Evolutionary conservation across 1,139 yeast species (phyloP).

Genomic region (Candida sp.): DNA sequence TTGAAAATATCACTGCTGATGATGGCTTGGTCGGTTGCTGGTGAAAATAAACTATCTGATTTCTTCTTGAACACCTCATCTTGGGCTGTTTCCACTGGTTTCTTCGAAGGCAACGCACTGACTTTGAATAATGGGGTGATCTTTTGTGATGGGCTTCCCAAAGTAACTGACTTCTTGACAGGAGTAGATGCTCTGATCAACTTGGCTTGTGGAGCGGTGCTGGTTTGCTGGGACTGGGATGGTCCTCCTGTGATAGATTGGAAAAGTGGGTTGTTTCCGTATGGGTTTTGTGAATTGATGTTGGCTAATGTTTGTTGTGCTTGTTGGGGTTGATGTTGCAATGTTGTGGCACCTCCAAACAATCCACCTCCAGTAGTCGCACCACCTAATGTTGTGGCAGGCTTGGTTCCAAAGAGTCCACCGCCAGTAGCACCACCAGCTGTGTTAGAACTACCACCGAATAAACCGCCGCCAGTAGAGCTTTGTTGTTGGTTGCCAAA

Average conservation of each 20-base stretch:
- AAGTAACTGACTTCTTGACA: conserved; percentile 54
- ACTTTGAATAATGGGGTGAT: conserved; percentile 52
- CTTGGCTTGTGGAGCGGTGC: conserved; percentile 51
- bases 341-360: conserved; percentile 38
- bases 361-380: conserved; percentile 24
- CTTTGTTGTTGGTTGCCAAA: conserved; percentile 22
- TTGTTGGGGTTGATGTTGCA: conserved; percentile 21
- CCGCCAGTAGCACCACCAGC: conserved; percentile 19
- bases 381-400: conserved; percentile 15
- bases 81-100: conserved; percentile 18
- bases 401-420: conserved; percentile 34
- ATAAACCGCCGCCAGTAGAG: conserved; percentile 27
- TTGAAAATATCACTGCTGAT: conserved; percentile 74
- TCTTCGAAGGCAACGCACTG: conserved; percentile 19
- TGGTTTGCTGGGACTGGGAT: conserved; percentile 19
- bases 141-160: conserved; percentile 63
- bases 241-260: conserved; percentile 38
- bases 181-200: conserved; percentile 48
- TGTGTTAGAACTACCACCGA: conserved; percentile 37
- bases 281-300: conserved; percentile 67
- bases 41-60: conserved; percentile 23
- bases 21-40: conserved; percentile 67
- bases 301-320: conserved; percentile 40
- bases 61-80: conserved; percentile 18
- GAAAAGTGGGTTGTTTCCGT: conserved; percentile 72